Conservation (phyloP, 164 flowering plant genomes). For the Stephania yunnanensis region DNA sequence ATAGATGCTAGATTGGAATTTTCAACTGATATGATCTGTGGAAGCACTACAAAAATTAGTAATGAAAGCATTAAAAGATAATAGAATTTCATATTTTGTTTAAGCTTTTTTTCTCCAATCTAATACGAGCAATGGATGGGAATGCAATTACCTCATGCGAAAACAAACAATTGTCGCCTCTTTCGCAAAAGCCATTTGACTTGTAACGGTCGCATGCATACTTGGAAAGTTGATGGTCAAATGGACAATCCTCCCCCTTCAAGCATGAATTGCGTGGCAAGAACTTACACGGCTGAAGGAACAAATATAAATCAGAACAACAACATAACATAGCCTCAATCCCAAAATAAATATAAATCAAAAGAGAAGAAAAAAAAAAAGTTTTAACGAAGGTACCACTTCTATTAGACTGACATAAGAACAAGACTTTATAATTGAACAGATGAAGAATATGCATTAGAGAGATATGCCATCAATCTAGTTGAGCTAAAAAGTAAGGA, state of each 20-base stretch:
- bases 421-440: too few species aligned
- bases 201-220: slow-evolving; percentile 63
- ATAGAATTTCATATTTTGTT: background rate
- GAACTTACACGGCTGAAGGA: too few species aligned
- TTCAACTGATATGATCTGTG: too few species aligned
- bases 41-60: too few species aligned
- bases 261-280: too few species aligned
- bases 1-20: too few species aligned
- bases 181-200: slow-evolving; percentile 53
- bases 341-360: background rate
- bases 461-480: too few species aligned
- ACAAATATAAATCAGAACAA: too few species aligned
- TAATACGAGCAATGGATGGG: background rate
- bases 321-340: too few species aligned
- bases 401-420: background rate
- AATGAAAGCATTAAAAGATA: background rate
- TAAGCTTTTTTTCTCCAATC: background rate
- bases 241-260: too few species aligned
- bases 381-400: background rate
- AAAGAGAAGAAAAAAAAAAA: background rate
- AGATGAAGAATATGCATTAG: too few species aligned
- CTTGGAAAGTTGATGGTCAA: slow-evolving; percentile 11
- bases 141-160: slow-evolving; percentile 66
- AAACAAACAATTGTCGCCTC: slow-evolving; percentile 71
- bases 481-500: too few species aligned